Base-by-base conservation (phyloP, 2,329 filamentous ascomycete species). In the Colletotrichum graminicola region DNA sequence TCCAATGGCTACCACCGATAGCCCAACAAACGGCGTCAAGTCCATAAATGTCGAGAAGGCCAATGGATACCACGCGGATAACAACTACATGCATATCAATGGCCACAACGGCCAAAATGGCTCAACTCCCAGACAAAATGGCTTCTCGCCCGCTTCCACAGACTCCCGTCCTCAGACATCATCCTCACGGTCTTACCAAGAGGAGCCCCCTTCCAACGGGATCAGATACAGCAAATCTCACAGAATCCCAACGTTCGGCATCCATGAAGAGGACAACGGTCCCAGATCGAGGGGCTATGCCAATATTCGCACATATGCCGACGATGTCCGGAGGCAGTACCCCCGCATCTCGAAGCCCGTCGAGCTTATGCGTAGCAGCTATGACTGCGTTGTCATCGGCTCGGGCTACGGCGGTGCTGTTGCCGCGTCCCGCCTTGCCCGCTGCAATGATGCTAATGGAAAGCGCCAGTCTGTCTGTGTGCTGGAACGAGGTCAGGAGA, bases 371-470 rank as follows among this genome's bases (percentile, higher is more conserved):
- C 83, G 86, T 34, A 80, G 82, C 66, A 80, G 81, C 8, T 93
- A 93, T 74, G 91, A 93, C 79, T 87, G 87, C 49, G 85, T 93
- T 14, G 89, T 93, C 39, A 88, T 93, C 68, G 91, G 91, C 1
- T 92, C 90, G 12, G 91, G 91, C 1, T 93, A 93, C 77, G 91
- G 91, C 32, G 90, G 89, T 49, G 88, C 86, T 32, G 87, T 93
- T 26, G 90, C 91, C 3, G 91, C 90, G 0, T 88, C 89, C 29
- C 85, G 90, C 14, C 89, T 92, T 85, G 87, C 90, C 3, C 85
- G 91, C 65, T 86, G 86, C 1, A 86, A 69, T 39, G 69, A 70
- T 54, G 78, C 77, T 0, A 64, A 67, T 8, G 83, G 73, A n/a
- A 71, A 73, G 32, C 75, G 84, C 2, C 84, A 90, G 76, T 85